phyloP scores from a whole-genome alignment of 768 basidiomycete genomes.

The Clitopilus hobsonii region DNA sequence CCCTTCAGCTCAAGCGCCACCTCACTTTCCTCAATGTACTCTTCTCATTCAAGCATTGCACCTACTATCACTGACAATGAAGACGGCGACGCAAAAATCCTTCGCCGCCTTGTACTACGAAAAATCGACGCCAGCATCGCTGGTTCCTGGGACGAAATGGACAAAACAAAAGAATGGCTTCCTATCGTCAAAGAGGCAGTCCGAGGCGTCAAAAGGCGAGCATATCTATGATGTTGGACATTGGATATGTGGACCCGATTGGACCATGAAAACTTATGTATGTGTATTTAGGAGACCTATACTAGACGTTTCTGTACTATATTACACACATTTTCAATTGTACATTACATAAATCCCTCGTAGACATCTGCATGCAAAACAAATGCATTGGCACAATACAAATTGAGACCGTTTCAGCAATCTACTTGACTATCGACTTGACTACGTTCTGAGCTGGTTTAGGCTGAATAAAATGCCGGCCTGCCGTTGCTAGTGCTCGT shows the following conservation, averaged over 20 bases:
- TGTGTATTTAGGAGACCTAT: conserved; percentile 18
- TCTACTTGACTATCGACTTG: not conserved
- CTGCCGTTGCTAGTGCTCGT: conserved; percentile 46
- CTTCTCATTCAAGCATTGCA: conserved; percentile 42
- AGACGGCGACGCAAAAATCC: conserved; percentile 58
- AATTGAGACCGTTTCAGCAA: not conserved
- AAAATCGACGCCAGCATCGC: conserved; percentile 57
- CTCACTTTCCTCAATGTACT: conserved; percentile 38
- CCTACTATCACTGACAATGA: conserved; percentile 48
- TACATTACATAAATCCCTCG: conserved; percentile 9
- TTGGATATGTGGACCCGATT: conserved; percentile 7
- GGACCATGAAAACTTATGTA: conserved; percentile 28
- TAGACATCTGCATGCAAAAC: conserved; percentile 11
- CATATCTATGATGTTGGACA: conserved; percentile 31
- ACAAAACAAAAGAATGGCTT: conserved; percentile 55
- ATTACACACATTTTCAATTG: conserved; percentile 6
- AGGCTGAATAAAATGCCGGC: conserved; percentile 17
- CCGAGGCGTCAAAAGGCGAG: conserved; percentile 47
- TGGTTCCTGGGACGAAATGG: conserved; percentile 60
- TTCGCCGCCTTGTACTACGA: conserved; percentile 59
- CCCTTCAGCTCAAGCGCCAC: conserved; percentile 34
- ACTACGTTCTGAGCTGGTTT: not conserved
- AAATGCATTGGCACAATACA: conserved; percentile 6
- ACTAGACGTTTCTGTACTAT: conserved; percentile 15
- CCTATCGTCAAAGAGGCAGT: conserved; percentile 62